These are phyloP conservation scores for Populus euphratica DNA, from an alignment of 345 rosid genomes.

Conservation along the genomic window DNA sequence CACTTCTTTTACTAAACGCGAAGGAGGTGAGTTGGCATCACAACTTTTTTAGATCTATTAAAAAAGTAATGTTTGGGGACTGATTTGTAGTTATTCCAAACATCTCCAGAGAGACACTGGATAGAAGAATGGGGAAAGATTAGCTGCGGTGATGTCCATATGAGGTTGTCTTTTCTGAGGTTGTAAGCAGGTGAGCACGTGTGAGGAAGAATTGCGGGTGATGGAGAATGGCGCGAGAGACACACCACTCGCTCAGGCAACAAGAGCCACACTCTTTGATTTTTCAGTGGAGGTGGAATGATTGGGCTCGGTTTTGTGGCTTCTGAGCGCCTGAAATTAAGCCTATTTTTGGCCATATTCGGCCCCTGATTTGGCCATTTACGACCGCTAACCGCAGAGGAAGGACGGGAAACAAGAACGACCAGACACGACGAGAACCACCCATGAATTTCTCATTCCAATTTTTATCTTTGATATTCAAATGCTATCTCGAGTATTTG, in stretches of 20 bases:
- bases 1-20: too few relatives aligned
- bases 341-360: not conserved
- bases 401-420: too few relatives aligned
- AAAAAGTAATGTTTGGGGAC: not conserved
- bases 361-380: not conserved
- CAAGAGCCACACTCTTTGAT: not conserved
- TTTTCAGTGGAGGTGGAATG: not conserved
- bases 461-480: too few relatives aligned
- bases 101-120: not conserved
- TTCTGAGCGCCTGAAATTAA: not conserved
- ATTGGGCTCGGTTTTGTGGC: not conserved
- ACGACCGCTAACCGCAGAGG: too few relatives aligned
- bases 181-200: conserved; percentile 3
- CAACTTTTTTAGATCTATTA: too few relatives aligned
- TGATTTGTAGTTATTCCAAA: not conserved
- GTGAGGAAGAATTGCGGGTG: not conserved
- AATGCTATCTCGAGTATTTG: too few relatives aligned
- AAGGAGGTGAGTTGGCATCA: too few relatives aligned
- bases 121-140: not conserved
- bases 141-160: not conserved
- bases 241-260: not conserved
- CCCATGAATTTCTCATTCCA: too few relatives aligned
- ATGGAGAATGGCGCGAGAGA: not conserved
- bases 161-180: not conserved
- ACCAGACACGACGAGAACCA: too few relatives aligned